Evolutionary conservation across 768 basidiomycete species (phyloP).

Genomic region (Phanerodontia chrysosporium): DNA sequence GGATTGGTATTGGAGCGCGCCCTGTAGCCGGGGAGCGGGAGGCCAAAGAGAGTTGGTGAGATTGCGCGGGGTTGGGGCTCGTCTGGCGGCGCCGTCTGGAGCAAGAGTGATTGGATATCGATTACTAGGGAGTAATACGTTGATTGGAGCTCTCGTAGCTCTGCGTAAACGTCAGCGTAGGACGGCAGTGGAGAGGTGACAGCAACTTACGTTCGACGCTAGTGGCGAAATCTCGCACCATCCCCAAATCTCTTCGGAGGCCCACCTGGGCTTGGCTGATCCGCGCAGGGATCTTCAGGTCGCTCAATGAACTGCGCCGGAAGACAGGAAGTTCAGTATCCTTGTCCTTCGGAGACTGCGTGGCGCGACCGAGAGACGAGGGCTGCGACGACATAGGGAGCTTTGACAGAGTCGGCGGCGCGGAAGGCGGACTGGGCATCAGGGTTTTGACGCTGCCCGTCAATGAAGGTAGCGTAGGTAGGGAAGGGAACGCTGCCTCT

Average conservation of each 20-base stretch:
- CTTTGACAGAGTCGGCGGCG: conserved; percentile 19
- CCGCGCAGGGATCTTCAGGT: conserved; percentile 66
- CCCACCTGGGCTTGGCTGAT: conserved; percentile 79
- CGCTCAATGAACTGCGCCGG: conserved; percentile 63
- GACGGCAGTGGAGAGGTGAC: not conserved
- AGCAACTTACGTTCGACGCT: conserved; percentile 71
- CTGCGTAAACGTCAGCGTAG: conserved; percentile 36
- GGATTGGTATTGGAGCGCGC: conserved; percentile 56
- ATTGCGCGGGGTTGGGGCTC: conserved; percentile 36
- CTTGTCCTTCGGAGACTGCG: conserved; percentile 29
- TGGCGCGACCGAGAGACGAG: conserved; percentile 44
- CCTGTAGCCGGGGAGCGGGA: conserved; percentile 42
- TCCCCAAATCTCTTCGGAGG: conserved; percentile 67
- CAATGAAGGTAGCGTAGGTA: not conserved
- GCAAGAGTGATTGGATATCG: conserved; percentile 52
- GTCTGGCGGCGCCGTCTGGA: conserved; percentile 31
- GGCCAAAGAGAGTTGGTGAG: conserved; percentile 47
- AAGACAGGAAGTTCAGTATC: conserved; percentile 20
- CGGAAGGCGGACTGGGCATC: conserved; percentile 11
- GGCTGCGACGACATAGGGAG: conserved; percentile 36
- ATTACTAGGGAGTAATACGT: conserved; percentile 51
- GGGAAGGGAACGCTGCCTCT: not conserved
- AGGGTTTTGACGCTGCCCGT: not conserved
- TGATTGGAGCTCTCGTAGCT: conserved; percentile 65
- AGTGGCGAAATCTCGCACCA: conserved; percentile 83